Conservation (phyloP, 2,329 filamentous ascomycete species). For the Grosmannia huntii region DNA sequence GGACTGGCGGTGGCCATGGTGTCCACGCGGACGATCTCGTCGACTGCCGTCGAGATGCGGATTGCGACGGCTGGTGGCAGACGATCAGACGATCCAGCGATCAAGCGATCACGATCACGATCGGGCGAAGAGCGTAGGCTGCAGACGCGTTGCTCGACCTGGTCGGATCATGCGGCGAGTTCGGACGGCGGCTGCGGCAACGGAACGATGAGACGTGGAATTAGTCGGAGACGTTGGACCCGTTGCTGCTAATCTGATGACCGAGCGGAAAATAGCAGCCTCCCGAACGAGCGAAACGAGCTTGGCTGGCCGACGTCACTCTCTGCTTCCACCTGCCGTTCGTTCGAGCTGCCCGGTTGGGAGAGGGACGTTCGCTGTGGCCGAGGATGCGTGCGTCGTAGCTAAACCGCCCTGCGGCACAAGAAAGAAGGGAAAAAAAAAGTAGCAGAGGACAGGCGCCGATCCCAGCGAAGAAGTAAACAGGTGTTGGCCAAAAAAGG, state of each 20-base stretch:
- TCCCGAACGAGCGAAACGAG: background rate
- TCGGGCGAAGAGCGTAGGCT: background rate
- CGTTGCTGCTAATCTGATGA: background rate
- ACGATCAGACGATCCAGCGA: no score
- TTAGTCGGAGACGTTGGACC: background rate
- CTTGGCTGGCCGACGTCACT: background rate
- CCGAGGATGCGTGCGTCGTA: background rate
- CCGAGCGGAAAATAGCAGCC: background rate
- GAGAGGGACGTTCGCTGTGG: background rate
- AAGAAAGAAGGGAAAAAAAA: background rate
- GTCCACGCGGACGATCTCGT: background rate
- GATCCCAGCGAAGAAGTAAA: background rate
- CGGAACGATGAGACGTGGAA: background rate
- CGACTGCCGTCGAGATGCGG: background rate
- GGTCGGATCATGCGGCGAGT: conserved; percentile 2
- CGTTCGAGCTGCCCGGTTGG: background rate
- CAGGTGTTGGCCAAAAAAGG: background rate
- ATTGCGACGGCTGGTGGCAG: background rate
- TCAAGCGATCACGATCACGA: no score
- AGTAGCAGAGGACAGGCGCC: background rate
- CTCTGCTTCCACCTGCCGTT: background rate
- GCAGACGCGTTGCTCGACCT: background rate
- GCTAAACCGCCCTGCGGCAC: conserved; percentile 3
- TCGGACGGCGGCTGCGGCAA: background rate
- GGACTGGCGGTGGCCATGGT: conserved; percentile 8